Percentiles rank a stretch among this genome's conserved stretches.
phyloP scores from a whole-genome alignment of 345 rosid genomes.

The Passiflora organensis region DNA sequence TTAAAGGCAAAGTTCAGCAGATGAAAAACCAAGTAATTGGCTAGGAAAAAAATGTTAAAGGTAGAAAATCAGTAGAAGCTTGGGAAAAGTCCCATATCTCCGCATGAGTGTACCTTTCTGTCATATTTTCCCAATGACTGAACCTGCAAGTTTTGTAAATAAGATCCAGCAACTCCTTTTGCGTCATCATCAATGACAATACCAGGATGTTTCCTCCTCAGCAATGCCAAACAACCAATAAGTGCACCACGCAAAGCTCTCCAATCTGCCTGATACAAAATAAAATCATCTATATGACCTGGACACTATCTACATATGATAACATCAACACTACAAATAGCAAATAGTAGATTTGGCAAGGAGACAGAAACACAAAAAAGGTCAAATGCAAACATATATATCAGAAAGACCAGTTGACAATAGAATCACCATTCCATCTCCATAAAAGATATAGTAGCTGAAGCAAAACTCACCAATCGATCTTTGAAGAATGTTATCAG shows the following conservation, averaged over 20 bases:
- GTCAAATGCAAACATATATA: not conserved
- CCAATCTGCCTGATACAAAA: constrained; percentile 86
- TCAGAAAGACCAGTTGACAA: not conserved
- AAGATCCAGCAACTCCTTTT: constrained; percentile 51
- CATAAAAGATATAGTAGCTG: not conserved
- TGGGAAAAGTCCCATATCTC: not conserved
- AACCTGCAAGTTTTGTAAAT: constrained; percentile 52
- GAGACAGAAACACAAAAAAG: not conserved
- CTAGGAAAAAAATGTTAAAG: not conserved
- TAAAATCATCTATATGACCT: constrained; percentile 22
- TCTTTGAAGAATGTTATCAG: constrained; percentile 61
- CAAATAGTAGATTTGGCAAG: not conserved
- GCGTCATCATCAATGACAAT: constrained; percentile 49
- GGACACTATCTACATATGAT: not conserved
- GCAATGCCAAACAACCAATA: constrained; percentile 80
- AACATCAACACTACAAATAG: not conserved
- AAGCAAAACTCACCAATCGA: constrained; percentile 61
- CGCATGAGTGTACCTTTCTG: constrained; percentile 49
- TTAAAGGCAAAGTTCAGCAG: constrained; percentile 14
- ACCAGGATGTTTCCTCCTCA: constrained; percentile 57
- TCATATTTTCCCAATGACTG: constrained; percentile 71
- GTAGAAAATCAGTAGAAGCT: not conserved
- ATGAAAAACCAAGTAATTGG: constrained; percentile 2
- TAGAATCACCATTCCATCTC: not conserved
- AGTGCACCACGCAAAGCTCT: constrained; percentile 80